phyloP scores from a whole-genome alignment of 495 filamentous ascomycete species.

The Tuber melanosporum region DNA sequence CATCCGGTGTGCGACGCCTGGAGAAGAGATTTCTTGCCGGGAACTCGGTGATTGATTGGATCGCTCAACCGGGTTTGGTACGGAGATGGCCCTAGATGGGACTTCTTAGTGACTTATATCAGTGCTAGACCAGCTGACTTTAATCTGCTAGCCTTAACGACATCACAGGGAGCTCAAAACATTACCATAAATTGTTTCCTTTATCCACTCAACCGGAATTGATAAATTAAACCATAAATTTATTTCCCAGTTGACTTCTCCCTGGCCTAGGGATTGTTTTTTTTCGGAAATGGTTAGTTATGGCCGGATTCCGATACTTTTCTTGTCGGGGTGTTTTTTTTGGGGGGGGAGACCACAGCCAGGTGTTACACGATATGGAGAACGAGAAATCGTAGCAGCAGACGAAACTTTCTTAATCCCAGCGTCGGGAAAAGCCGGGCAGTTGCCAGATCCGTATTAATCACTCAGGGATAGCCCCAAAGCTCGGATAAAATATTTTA shows the following conservation, averaged over 20 bases:
- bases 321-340: neutral
- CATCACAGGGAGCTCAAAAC: neutral
- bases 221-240: neutral
- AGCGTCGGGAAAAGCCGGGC: neutral
- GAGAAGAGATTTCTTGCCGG: neutral
- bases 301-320: neutral
- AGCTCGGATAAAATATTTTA: neutral
- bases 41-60: too few relatives aligned
- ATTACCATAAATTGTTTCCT: neutral
- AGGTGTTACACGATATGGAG: neutral
- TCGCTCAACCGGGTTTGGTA: too few relatives aligned
- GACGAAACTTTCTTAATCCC: neutral
- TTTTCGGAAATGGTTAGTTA: too few relatives aligned
- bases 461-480: neutral
- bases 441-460: neutral
- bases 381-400: neutral
- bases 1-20: too few relatives aligned
- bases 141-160: neutral
- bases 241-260: neutral
- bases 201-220: neutral
- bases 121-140: neutral
- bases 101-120: neutral
- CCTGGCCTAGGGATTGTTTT: neutral
- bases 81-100: too few relatives aligned
- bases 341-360: too few relatives aligned